Evolutionary conservation across 2,329 filamentous ascomycete species (phyloP).

Genomic region (Colletotrichum gloeosporioides): DNA sequence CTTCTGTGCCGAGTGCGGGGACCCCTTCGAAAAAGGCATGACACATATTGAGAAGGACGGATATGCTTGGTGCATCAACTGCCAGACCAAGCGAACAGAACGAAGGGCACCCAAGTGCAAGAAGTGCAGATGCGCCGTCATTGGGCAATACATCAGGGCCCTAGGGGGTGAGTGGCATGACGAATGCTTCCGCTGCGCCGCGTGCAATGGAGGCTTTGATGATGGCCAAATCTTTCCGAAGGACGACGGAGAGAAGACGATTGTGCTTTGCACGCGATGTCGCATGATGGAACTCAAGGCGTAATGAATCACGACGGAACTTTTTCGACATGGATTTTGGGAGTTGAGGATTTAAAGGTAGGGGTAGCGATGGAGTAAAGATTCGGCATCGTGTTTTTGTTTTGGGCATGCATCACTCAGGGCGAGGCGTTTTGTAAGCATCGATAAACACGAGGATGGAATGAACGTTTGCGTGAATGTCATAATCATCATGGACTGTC

Average conservation of each 20-base stretch:
- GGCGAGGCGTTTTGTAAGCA: not conserved
- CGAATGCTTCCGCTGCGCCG: constrained; percentile 83
- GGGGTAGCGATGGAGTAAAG: not conserved
- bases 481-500: constrained; percentile 20
- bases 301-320: constrained; percentile 27
- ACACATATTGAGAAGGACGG: constrained; percentile 92
- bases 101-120: constrained; percentile 87
- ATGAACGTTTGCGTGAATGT: constrained; percentile 4
- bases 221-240: constrained; percentile 71
- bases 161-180: constrained; percentile 94
- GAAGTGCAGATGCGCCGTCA: constrained; percentile 82
- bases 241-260: constrained; percentile 32
- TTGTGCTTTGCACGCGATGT: constrained; percentile 67
- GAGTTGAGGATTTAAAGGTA: not conserved
- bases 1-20: constrained; percentile 98
- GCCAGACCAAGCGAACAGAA: constrained; percentile 91
- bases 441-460: not conserved
- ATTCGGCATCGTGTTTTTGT: not conserved
- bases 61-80: constrained; percentile 94
- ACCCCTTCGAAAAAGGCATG: constrained; percentile 80
- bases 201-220: constrained; percentile 64
- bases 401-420: not conserved
- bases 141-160: constrained; percentile 88
- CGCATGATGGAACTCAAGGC: constrained; percentile 65
- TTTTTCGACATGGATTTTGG: not conserved